These are phyloP conservation scores for Astrocystis sublimbata DNA, from an alignment of 495 filamentous ascomycete species.

Conservation along the genomic window DNA sequence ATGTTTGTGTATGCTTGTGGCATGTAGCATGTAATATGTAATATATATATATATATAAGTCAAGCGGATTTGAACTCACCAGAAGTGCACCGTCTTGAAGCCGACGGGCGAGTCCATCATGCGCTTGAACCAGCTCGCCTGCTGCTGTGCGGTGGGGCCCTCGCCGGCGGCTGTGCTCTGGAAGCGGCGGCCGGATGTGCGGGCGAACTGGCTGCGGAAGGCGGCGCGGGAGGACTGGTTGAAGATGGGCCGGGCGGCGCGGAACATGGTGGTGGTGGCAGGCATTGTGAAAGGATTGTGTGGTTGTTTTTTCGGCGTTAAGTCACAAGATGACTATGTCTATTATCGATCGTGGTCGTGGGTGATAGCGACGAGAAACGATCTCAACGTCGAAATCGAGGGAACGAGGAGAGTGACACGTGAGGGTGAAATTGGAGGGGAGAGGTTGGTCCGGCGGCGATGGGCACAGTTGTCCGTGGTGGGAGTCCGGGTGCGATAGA, in stretches of 20 bases:
- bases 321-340: not conserved
- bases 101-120: conserved; percentile 87
- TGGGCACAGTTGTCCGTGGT: conserved; percentile 6
- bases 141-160: conserved; percentile 41
- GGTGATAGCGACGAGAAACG: not conserved
- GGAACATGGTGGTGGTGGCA: conserved; percentile 41
- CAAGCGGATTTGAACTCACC: conserved; percentile 60
- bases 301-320: no score
- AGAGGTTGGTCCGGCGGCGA: conserved; percentile 18
- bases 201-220: conserved; percentile 55
- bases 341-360: not conserved
- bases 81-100: conserved; percentile 97
- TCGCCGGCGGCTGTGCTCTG: conserved; percentile 59
- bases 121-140: conserved; percentile 65
- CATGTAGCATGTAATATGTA: not conserved
- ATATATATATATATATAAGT: no score
- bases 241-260: conserved; percentile 54
- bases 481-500: not conserved
- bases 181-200: conserved; percentile 58
- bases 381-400: not conserved
- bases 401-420: not conserved
- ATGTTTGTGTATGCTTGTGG: not conserved
- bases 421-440: conserved; percentile 12
- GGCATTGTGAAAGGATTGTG: conserved; percentile 30
- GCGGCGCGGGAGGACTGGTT: conserved; percentile 36